A percentile compares a stretch with the other conserved stretches of the same genome.
These are phyloP conservation scores for Echites panduratus DNA, from an alignment of 257 asterid species.

Conservation along the genomic window DNA sequence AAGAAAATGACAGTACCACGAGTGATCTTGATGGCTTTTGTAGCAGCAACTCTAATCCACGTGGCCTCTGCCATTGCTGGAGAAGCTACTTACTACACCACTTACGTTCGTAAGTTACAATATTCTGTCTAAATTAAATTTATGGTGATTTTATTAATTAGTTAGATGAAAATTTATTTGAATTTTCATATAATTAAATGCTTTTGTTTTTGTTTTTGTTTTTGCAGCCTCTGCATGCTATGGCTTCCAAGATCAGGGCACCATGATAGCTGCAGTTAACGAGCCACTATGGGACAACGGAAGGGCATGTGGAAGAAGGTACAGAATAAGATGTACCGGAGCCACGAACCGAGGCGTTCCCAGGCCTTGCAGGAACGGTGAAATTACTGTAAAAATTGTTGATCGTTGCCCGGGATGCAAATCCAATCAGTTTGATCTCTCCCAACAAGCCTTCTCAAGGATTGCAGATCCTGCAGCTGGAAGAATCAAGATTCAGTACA, in stretches of 20 bases:
- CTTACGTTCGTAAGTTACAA: constrained; percentile 1
- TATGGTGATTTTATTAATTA: too few species aligned
- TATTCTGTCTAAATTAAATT: background rate
- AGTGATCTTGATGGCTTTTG: constrained; percentile 4
- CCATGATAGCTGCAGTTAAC: constrained; percentile 37
- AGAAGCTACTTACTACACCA: background rate
- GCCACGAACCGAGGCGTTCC: background rate
- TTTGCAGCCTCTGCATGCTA: constrained; percentile 33
- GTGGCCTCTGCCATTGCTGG: constrained; percentile 9
- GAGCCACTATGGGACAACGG: constrained; percentile 13
- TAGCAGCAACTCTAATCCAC: background rate
- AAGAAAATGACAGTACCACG: background rate
- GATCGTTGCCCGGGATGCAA: constrained; percentile 7
- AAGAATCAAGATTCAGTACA: background rate
- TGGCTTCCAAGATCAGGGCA: constrained; percentile 21
- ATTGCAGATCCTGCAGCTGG: constrained; percentile 6
- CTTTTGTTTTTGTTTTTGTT: background rate
- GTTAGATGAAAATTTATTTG: too few species aligned
- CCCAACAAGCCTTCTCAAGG: background rate
- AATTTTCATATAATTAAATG: too few species aligned
- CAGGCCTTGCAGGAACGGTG: constrained; percentile 5
- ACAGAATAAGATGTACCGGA: constrained; percentile 1
- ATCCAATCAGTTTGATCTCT: background rate
- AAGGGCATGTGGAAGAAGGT: background rate
- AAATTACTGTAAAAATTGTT: background rate